Evolutionary conservation across 2,329 filamentous ascomycete species (phyloP).

Genomic region (Aspergillus hortae): DNA sequence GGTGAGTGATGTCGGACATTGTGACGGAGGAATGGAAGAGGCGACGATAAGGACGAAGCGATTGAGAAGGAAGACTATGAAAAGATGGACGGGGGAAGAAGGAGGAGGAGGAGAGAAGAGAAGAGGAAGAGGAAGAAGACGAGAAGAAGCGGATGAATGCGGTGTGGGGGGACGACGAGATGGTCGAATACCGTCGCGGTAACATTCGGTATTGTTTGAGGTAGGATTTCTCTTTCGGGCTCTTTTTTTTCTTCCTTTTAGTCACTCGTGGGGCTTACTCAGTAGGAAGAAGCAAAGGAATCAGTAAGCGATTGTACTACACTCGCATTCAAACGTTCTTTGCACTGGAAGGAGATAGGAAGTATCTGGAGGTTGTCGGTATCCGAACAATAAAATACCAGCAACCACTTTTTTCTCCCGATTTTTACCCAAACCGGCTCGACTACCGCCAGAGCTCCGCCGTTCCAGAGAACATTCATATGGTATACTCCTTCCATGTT

Average conservation of each 20-base stretch:
- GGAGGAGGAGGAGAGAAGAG: conserved; percentile 21
- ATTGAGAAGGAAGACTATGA: conserved; percentile 9
- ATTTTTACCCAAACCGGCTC: conserved; percentile 9
- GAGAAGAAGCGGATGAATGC: conserved; percentile 13
- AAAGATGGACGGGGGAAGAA: conserved; percentile 15
- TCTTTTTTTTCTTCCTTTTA: conserved; percentile 4
- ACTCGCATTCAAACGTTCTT: not conserved
- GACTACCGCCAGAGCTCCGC: conserved; percentile 7
- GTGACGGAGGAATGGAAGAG: conserved; percentile 30
- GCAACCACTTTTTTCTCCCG: not conserved
- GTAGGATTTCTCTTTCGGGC: not conserved
- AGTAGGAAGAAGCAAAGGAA: no score
- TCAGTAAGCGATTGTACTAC: not conserved
- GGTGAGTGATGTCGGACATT: conserved; percentile 70
- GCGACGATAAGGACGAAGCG: conserved; percentile 8
- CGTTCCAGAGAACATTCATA: not conserved
- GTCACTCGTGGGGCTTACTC: no score
- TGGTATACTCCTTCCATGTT: not conserved
- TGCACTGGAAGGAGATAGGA: no score
- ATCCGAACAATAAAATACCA: no score
- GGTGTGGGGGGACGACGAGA: conserved; percentile 17
- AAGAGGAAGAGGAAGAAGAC: conserved; percentile 14
- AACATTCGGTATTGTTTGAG: conserved; percentile 1
- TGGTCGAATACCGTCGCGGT: conserved; percentile 4
- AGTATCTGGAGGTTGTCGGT: no score